These are phyloP conservation scores for Chlorella vulgaris DNA, from an alignment of 139 green algal species.

Conservation along the genomic window DNA sequence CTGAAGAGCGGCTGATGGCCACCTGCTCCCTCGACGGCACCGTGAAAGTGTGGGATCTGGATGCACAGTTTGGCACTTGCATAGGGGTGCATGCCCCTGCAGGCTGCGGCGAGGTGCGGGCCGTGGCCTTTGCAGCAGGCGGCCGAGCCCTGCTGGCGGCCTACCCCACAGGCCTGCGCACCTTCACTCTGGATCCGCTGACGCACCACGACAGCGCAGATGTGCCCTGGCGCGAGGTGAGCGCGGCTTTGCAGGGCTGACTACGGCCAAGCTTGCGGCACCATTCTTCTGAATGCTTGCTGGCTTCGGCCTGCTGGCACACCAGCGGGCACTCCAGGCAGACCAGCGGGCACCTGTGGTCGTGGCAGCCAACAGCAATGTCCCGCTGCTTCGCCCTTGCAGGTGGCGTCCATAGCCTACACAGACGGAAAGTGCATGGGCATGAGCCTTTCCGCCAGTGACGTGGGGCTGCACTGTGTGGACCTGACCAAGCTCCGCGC, in stretches of 20 bases:
- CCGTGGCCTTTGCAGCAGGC: constrained; percentile 15
- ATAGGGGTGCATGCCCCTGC: constrained; percentile 3
- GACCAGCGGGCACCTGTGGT: too few species aligned
- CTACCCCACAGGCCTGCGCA: constrained; percentile 19
- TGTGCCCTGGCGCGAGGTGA: constrained; percentile 19
- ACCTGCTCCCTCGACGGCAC: constrained; percentile 23
- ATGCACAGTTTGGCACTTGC: background rate
- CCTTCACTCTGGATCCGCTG: constrained; percentile 28
- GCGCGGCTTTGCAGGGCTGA: background rate
- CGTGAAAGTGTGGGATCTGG: constrained; percentile 23
- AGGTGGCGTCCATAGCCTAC: constrained; percentile 19
- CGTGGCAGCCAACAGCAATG: too few species aligned
- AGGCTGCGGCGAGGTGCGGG: constrained; percentile 10
- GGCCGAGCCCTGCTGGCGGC: constrained; percentile 25
- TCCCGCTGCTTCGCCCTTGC: background rate
- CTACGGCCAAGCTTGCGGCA: too few species aligned
- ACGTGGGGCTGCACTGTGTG: background rate
- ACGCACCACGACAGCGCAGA: constrained; percentile 8
- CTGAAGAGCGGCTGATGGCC: constrained; percentile 28
- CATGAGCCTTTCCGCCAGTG: background rate
- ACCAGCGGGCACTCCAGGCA: too few species aligned
- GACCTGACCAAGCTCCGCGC: constrained; percentile 21
- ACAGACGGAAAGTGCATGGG: constrained; percentile 22
- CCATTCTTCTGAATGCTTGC: too few species aligned
- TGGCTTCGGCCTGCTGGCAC: too few species aligned